A percentile compares a stretch with the other conserved stretches of the same genome.
These are phyloP conservation scores for Strigomonas culicis DNA, from an alignment of 208 protist species.

Conservation along the genomic window DNA sequence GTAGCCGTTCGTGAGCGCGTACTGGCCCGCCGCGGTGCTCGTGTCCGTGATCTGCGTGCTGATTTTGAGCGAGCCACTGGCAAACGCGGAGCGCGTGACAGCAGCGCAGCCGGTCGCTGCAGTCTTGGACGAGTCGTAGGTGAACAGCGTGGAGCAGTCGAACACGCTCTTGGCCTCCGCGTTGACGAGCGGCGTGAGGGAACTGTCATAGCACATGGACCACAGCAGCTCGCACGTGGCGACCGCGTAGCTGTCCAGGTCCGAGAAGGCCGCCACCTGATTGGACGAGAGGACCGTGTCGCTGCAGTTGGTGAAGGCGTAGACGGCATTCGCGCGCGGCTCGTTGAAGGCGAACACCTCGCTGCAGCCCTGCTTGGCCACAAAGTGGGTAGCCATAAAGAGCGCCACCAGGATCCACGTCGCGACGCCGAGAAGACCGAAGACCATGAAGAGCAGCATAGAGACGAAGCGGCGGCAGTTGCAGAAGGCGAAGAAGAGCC, in stretches of 20 bases:
- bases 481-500: slow-evolving; percentile 20
- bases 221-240: not conserved
- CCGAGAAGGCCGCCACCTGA: not conserved
- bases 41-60: not conserved
- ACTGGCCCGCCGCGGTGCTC: not conserved
- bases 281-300: not conserved
- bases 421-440: slow-evolving; percentile 23
- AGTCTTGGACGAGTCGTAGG: not conserved
- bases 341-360: slow-evolving; percentile 33
- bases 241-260: not conserved
- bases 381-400: slow-evolving; percentile 12
- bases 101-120: not conserved
- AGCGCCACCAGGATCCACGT: slow-evolving; percentile 24
- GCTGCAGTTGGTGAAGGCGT: slow-evolving; percentile 23
- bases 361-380: slow-evolving; percentile 27
- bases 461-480: slow-evolving; percentile 23
- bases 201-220: slow-evolving; percentile 10
- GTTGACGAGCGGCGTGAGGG: not conserved
- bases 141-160: not conserved
- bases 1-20: not conserved
- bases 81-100: not conserved
- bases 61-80: not conserved
- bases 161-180: not conserved
- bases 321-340: slow-evolving; percentile 18
- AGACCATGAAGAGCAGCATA: slow-evolving; percentile 28